A percentile compares a stretch with the other conserved stretches of the same genome.
These are phyloP conservation scores for Pterocarpus macrocarpus DNA, from an alignment of 306 rosid genomes.

Conservation along the genomic window DNA sequence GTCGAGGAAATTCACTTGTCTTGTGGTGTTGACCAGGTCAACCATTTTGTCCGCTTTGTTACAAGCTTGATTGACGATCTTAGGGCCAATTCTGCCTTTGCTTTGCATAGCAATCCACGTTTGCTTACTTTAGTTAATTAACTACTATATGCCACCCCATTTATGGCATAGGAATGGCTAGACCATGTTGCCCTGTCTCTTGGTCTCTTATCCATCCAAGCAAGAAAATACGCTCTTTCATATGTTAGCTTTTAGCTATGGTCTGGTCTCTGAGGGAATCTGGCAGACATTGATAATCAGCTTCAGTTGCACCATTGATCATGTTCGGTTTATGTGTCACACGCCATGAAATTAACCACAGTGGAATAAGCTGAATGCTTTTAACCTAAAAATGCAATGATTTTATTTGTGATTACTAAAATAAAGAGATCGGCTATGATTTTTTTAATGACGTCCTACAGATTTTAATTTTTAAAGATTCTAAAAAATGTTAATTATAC, in stretches of 20 bases:
- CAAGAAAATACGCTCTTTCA: background rate
- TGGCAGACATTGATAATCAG: background rate
- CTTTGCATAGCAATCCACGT: background rate
- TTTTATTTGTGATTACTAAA: background rate
- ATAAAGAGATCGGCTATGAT: background rate
- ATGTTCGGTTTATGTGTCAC: background rate
- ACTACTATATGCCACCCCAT: conserved; percentile 27
- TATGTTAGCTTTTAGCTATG: conserved; percentile 6
- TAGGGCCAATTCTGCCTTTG: background rate
- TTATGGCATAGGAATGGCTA: conserved; percentile 26
- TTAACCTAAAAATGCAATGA: background rate
- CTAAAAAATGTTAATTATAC: background rate
- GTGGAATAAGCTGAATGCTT: background rate
- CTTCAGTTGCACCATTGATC: background rate
- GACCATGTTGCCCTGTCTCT: conserved; percentile 36
- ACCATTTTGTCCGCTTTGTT: conserved; percentile 6
- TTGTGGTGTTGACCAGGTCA: conserved; percentile 15
- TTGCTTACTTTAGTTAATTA: conserved; percentile 37
- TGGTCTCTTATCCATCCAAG: conserved; percentile 30
- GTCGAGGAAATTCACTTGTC: background rate
- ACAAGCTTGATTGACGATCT: conserved; percentile 9
- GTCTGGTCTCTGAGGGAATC: conserved; percentile 2
- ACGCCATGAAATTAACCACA: background rate
- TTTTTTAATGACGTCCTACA: background rate
- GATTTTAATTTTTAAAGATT: background rate